Evolutionary conservation across 148 eudicot genomes (phyloP).

Genomic region (Rhododendron williamsianum): DNA sequence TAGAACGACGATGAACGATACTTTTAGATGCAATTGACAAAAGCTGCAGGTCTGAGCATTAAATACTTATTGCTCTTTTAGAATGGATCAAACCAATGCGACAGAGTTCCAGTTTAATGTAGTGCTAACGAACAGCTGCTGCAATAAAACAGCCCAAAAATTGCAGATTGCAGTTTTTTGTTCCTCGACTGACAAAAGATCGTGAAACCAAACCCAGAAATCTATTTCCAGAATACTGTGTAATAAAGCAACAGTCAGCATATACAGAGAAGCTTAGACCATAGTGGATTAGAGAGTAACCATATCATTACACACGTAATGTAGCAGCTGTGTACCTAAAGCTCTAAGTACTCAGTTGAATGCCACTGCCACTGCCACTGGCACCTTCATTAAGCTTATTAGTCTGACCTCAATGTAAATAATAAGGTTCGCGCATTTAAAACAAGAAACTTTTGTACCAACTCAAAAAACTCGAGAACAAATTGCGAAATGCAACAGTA

Average conservation of each 20-base stretch:
- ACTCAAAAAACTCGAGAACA: neutral
- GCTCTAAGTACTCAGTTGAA: neutral
- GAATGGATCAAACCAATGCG: neutral
- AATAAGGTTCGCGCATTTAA: neutral
- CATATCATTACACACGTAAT: neutral
- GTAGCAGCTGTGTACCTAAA: neutral
- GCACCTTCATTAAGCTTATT: neutral
- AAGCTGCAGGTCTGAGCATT: neutral
- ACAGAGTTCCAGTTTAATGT: neutral
- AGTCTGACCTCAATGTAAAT: neutral
- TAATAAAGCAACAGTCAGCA: neutral
- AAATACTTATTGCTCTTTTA: neutral
- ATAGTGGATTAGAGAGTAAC: neutral
- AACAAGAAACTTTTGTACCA: neutral
- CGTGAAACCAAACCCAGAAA: neutral
- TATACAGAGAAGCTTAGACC: neutral
- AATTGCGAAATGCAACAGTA: neutral
- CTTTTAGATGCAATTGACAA: neutral
- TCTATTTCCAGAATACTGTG: neutral
- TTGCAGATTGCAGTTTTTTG: neutral
- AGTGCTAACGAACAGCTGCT: neutral
- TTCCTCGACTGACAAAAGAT: neutral
- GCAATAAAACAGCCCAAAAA: neutral
- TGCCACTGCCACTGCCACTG: neutral
- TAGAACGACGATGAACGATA: neutral